These are phyloP conservation scores for Tylopilus balloui DNA, from an alignment of 768 basidiomycete species.

Conservation along the genomic window DNA sequence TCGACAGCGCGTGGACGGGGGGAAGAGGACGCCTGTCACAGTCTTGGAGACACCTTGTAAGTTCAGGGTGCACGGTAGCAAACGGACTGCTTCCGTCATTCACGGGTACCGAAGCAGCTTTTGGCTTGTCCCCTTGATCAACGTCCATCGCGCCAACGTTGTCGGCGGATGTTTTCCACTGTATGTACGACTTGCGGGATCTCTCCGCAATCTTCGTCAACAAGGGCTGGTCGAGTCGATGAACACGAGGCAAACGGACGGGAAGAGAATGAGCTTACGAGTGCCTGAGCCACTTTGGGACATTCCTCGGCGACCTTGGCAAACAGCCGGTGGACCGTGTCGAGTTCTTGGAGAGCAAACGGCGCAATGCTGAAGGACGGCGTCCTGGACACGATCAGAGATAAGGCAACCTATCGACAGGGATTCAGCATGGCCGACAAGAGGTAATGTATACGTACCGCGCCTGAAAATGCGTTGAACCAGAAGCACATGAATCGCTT, in stretches of 20 bases:
- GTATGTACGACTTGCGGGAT: conserved; percentile 42
- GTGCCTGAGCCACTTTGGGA: conserved; percentile 54
- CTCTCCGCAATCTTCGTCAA: conserved; percentile 53
- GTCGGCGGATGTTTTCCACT: conserved; percentile 32
- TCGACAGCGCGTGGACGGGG: conserved; percentile 19
- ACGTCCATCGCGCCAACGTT: conserved; percentile 25
- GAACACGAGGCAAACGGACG: conserved; percentile 2
- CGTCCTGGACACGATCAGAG: conserved; percentile 58
- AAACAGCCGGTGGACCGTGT: conserved; percentile 55
- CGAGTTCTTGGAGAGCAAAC: conserved; percentile 58
- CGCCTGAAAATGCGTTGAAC: conserved; percentile 71
- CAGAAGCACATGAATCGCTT: conserved; percentile 68
- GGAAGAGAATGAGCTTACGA: conserved; percentile 41
- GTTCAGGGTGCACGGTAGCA: conserved; percentile 21
- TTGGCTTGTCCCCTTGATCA: conserved; percentile 14
- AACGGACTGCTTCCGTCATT: conserved; percentile 15
- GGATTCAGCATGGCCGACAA: neutral
- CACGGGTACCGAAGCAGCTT: neutral
- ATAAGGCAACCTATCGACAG: conserved; percentile 51
- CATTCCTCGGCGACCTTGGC: conserved; percentile 52
- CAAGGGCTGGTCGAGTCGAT: conserved; percentile 39
- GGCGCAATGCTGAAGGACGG: conserved; percentile 55
- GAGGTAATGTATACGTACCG: conserved; percentile 40
- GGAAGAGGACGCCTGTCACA: conserved; percentile 20
- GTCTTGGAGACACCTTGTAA: conserved; percentile 24